Evolutionary conservation across 1,139 yeast genomes (phyloP).

Genomic region (Geotrichum cucujoidarum): DNA sequence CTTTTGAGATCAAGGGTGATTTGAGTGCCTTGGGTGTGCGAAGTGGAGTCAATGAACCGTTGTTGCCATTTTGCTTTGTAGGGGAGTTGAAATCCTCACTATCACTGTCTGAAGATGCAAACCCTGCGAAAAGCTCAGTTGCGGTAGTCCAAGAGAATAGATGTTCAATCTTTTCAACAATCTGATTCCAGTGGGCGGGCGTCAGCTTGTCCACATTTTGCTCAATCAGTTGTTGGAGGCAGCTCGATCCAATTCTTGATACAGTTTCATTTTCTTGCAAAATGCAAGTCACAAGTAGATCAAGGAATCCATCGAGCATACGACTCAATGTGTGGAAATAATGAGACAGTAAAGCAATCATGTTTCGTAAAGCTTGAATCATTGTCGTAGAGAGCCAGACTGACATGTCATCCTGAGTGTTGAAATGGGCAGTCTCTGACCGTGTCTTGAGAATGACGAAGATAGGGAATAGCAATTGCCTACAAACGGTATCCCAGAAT

Average conservation of each 20-base stretch:
- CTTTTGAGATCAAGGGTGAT: not conserved
- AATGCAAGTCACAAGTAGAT: conserved; percentile 75
- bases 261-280: conserved; percentile 97
- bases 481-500: conserved; percentile 81
- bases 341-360: conserved; percentile 76
- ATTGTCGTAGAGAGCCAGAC: conserved; percentile 96
- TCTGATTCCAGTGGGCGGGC: conserved; percentile 66
- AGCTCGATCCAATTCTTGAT: conserved; percentile 87
- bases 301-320: conserved; percentile 72
- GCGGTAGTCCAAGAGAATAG: conserved; percentile 85
- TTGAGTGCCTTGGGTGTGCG: not conserved
- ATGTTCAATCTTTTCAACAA: conserved; percentile 57
- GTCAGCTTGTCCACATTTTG: conserved; percentile 67
- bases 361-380: conserved; percentile 87
- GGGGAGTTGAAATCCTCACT: conserved; percentile 6
- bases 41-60: not conserved
- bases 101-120: conserved; percentile 27
- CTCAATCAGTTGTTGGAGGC: conserved; percentile 70
- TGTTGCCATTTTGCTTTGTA: not conserved
- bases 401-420: conserved; percentile 73
- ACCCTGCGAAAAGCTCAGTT: conserved; percentile 57
- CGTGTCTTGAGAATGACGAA: conserved; percentile 73
- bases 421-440: conserved; percentile 66
- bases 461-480: conserved; percentile 79
- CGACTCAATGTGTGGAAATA: conserved; percentile 70